Base-by-base conservation (phyloP, 208 protist species). In the Trypanosoma cruzi region DNA sequence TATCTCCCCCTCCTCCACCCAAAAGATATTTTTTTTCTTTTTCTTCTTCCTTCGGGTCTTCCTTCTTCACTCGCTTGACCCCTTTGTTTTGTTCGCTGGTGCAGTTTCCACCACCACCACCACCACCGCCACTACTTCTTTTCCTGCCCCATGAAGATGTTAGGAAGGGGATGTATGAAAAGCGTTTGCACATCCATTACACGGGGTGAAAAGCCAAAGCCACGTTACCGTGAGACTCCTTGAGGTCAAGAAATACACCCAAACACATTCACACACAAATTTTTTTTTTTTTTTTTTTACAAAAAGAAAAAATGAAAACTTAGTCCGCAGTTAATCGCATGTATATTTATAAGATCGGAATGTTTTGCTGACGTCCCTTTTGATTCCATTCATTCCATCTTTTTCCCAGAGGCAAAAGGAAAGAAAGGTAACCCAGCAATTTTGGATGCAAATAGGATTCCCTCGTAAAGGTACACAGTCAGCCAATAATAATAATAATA, bases 261-360 rank as follows among this genome's bases (percentile, higher is more conserved):
- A 52, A 6, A 52, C 53, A 57, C 53, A 31, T n/a, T 44, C 57
- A 40, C 57, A 62, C 16, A 64, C 91, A 72, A 89, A 80, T 46
- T 96, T 89, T 56, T 77, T 85, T 37, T 95, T 82, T 7, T 69
- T 66, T 2, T 84, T 71, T 96, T 88, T 55, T 79, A 71, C 53
- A 1, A 52, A 40, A 56, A 55, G 56, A 4, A 66, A 37, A 56
- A 29, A 52, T 26, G 7, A 44, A 44, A 60, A 4, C 36, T 34
- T 42, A 60, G 36, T 13, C 36, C 36, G 10, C 36, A 40, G 6
- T 49, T 49, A 49, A 49, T 49, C 44, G 44, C 10, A 49, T 20
- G 37, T 37, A 49, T 54, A 52, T 53, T 24, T 64, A 52, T 65
- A 4, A 40, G 4, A 40, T 13, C 10, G 10, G 4, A 40, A 40